Conservation (phyloP, 2,329 filamentous ascomycete genomes). For the Pezizomycotina sp. region DNA sequence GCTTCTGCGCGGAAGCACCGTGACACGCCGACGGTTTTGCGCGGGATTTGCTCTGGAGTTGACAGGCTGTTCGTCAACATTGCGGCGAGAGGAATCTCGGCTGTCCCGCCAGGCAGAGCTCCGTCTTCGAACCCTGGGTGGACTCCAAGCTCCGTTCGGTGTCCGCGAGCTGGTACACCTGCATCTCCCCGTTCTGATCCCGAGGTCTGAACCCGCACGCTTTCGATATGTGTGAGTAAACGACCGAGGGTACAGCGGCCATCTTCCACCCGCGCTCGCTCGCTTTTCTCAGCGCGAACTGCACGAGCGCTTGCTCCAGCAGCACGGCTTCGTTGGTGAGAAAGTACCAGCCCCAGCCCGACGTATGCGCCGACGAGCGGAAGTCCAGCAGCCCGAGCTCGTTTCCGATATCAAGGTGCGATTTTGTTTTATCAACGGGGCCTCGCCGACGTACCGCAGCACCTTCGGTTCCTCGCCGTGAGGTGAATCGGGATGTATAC, state of each 20-base stretch:
- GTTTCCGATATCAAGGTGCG: constrained; percentile 72
- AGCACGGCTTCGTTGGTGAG: constrained; percentile 79
- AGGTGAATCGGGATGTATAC: constrained; percentile 63
- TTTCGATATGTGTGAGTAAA: constrained; percentile 77
- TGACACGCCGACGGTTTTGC: constrained; percentile 67
- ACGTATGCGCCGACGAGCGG: constrained; percentile 57
- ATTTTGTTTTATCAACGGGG: constrained; percentile 30
- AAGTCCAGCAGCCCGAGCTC: constrained; percentile 89
- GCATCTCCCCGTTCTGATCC: constrained; percentile 77
- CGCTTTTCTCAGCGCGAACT: constrained; percentile 64
- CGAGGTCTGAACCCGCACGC: constrained; percentile 91
- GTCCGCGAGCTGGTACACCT: constrained; percentile 69
- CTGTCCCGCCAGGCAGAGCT: constrained; percentile 70
- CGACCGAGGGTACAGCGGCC: constrained; percentile 71
- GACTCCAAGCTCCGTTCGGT: constrained; percentile 38
- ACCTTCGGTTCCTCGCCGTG: constrained; percentile 47
- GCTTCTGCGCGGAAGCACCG: constrained; percentile 95
- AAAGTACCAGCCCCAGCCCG: constrained; percentile 97
- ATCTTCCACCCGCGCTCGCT: constrained; percentile 59
- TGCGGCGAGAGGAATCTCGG: constrained; percentile 84
- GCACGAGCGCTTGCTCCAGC: constrained; percentile 83
- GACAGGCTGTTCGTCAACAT: constrained; percentile 67
- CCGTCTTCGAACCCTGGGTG: constrained; percentile 44
- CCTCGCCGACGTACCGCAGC: constrained; percentile 39
- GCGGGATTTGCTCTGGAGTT: constrained; percentile 52